Percentiles rank a stretch among this genome's conserved stretches.
These are phyloP conservation scores for Alternaria atra DNA, from an alignment of 2,329 filamentous ascomycete species.

Conservation along the genomic window DNA sequence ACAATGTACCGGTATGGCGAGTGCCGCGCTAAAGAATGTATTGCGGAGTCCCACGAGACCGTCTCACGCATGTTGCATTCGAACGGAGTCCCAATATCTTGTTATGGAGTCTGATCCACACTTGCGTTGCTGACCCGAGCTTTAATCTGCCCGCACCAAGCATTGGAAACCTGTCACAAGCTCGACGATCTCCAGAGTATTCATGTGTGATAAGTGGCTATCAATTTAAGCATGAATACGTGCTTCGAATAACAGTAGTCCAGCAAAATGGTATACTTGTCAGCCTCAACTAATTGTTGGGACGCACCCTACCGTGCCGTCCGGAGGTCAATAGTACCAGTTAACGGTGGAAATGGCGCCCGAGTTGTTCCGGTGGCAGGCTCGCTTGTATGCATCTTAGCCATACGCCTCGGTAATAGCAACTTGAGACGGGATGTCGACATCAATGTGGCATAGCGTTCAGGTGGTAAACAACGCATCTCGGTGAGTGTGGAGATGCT, in stretches of 20 bases:
- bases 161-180: conserved; percentile 13
- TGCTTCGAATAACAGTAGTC: neutral
- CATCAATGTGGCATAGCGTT: conserved; percentile 21
- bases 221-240: neutral
- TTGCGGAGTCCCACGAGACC: conserved; percentile 4
- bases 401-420: conserved; percentile 18
- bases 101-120: conserved; percentile 6
- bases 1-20: conserved; percentile 8
- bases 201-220: neutral
- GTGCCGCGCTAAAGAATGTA: conserved; percentile 1
- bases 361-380: conserved; percentile 22
- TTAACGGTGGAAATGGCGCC: conserved; percentile 13
- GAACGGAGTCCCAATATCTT: conserved; percentile 12
- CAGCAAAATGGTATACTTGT: conserved; percentile 7
- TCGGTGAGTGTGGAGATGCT: conserved; percentile 16
- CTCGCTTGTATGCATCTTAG: conserved; percentile 19
- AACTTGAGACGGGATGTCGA: conserved; percentile 12
- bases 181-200: conserved; percentile 15
- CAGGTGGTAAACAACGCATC: conserved; percentile 9
- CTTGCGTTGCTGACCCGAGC: conserved; percentile 9
- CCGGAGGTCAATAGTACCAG: conserved; percentile 18
- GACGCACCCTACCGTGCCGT: conserved; percentile 12
- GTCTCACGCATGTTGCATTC: conserved; percentile 9
- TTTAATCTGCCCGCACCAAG: conserved; percentile 6
- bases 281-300: conserved; percentile 14